These are phyloP conservation scores for Boletus hoseneyae DNA, from an alignment of 1,284 basidiomycete genomes.

Conservation along the genomic window DNA sequence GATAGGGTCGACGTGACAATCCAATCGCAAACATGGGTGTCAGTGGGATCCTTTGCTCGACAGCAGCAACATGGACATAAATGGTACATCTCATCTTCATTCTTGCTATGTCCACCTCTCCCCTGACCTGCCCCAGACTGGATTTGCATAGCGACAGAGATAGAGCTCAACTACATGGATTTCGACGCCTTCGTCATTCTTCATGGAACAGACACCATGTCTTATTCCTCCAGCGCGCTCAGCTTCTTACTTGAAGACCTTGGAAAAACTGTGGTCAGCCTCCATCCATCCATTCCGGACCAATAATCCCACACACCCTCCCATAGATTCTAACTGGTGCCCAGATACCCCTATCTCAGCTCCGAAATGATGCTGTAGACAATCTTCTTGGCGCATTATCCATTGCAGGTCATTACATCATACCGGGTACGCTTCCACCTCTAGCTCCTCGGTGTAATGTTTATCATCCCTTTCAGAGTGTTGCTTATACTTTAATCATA, in stretches of 20 bases:
- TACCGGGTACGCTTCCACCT: conserved; percentile 60
- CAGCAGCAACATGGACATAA: conserved; percentile 82
- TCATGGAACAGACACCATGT: conserved; percentile 94
- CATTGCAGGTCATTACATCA: conserved; percentile 86
- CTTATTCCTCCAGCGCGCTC: conserved; percentile 82
- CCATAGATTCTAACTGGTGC: conserved; percentile 82
- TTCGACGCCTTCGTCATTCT: conserved; percentile 91
- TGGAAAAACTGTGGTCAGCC: conserved; percentile 77
- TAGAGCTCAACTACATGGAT: conserved; percentile 80
- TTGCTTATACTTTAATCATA: conserved; percentile 86
- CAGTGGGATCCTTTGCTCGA: conserved; percentile 87
- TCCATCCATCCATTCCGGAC: neutral
- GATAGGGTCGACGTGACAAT: conserved; percentile 3
- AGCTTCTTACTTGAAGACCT: conserved; percentile 90
- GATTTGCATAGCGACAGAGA: conserved; percentile 86
- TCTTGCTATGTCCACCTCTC: neutral
- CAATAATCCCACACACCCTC: neutral
- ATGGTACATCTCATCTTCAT: conserved; percentile 43
- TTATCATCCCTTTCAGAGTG: conserved; percentile 50
- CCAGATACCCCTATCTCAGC: conserved; percentile 86
- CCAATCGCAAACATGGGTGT: conserved; percentile 6
- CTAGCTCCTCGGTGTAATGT: neutral
- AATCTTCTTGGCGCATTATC: conserved; percentile 86
- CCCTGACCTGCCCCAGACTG: conserved; percentile 55
- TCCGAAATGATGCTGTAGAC: conserved; percentile 88